Evolutionary conservation across 2,329 filamentous ascomycete species (phyloP).

Genomic region (Pseudopyricularia javanii): DNA sequence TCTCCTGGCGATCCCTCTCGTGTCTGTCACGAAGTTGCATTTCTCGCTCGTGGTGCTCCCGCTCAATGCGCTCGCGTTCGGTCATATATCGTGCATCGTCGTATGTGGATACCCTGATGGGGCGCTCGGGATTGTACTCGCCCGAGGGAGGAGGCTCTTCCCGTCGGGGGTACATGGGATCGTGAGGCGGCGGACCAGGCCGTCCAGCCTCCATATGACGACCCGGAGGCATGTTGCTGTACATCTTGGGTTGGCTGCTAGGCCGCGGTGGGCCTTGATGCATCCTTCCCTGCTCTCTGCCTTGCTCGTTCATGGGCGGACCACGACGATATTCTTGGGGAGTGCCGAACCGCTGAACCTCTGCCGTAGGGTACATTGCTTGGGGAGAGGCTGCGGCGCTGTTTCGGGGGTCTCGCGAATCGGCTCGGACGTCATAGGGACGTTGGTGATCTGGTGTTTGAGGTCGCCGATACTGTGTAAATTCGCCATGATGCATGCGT

Average conservation of each 20-base stretch:
- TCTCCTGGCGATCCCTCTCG: slow-evolving; percentile 14
- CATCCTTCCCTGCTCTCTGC: slow-evolving; percentile 24
- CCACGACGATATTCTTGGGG: slow-evolving; percentile 43
- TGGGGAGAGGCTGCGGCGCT: slow-evolving; percentile 34
- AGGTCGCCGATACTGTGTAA: slow-evolving; percentile 50
- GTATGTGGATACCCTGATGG: slow-evolving; percentile 29
- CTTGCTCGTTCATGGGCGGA: slow-evolving; percentile 35
- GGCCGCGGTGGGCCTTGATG: slow-evolving; percentile 29
- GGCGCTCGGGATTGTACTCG: slow-evolving; percentile 42
- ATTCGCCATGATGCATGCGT: slow-evolving; percentile 45
- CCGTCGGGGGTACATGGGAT: slow-evolving; percentile 29
- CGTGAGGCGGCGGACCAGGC: slow-evolving; percentile 18
- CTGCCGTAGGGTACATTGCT: slow-evolving; percentile 40
- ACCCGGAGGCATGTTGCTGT: slow-evolving; percentile 25
- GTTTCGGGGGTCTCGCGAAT: slow-evolving; percentile 25
- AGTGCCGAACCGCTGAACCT: slow-evolving; percentile 45
- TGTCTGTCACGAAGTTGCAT: slow-evolving; percentile 22
- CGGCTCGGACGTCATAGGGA: slow-evolving; percentile 31
- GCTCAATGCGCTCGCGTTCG: slow-evolving; percentile 31
- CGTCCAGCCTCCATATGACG: slow-evolving; percentile 34
- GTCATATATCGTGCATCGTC: slow-evolving; percentile 40
- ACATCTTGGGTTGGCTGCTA: slow-evolving; percentile 39
- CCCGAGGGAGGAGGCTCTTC: slow-evolving; percentile 31
- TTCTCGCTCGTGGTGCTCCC: slow-evolving; percentile 21
- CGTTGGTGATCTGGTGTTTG: slow-evolving; percentile 61